Conservation (phyloP, 2,329 filamentous ascomycete species). For the Atkinsonella texensis region DNA sequence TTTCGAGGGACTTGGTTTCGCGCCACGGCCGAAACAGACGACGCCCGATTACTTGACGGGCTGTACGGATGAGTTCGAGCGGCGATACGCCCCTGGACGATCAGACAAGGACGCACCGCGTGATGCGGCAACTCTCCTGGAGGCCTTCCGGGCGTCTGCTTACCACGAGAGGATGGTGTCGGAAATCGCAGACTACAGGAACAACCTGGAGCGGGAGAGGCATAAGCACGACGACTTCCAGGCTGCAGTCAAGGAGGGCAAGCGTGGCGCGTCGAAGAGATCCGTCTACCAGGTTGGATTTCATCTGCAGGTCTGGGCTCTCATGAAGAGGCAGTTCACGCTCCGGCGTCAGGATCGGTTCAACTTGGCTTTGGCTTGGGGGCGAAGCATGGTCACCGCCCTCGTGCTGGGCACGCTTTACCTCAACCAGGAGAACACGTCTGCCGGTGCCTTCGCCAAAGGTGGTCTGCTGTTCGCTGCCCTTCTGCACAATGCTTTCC, state of each 20-base stretch:
- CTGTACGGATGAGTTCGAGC: constrained; percentile 74
- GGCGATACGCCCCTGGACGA: constrained; percentile 59
- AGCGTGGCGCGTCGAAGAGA: constrained; percentile 60
- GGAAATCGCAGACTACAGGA: constrained; percentile 60
- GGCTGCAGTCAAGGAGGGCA: constrained; percentile 62
- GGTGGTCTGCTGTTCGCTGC: constrained; percentile 72
- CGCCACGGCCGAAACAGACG: constrained; percentile 63
- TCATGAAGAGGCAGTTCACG: constrained; percentile 74
- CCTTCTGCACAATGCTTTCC: constrained; percentile 77
- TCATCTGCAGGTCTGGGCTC: constrained; percentile 67
- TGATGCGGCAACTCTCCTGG: constrained; percentile 51
- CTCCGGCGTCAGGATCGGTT: constrained; percentile 82
- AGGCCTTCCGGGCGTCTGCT: constrained; percentile 57
- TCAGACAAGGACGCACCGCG: constrained; percentile 56
- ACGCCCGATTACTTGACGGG: constrained; percentile 73
- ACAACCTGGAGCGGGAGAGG: constrained; percentile 50
- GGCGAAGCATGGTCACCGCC: constrained; percentile 55
- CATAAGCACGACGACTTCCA: constrained; percentile 65
- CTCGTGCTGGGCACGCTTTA: constrained; percentile 73
- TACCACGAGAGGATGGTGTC: constrained; percentile 42
- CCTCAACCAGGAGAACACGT: constrained; percentile 53
- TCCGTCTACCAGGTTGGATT: constrained; percentile 80
- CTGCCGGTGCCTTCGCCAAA: constrained; percentile 64
- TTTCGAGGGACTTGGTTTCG: constrained; percentile 67
- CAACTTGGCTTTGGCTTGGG: constrained; percentile 61